These are phyloP conservation scores for Neoscytalidium dimidiatum DNA, from an alignment of 2,329 filamentous ascomycete genomes.

Conservation along the genomic window DNA sequence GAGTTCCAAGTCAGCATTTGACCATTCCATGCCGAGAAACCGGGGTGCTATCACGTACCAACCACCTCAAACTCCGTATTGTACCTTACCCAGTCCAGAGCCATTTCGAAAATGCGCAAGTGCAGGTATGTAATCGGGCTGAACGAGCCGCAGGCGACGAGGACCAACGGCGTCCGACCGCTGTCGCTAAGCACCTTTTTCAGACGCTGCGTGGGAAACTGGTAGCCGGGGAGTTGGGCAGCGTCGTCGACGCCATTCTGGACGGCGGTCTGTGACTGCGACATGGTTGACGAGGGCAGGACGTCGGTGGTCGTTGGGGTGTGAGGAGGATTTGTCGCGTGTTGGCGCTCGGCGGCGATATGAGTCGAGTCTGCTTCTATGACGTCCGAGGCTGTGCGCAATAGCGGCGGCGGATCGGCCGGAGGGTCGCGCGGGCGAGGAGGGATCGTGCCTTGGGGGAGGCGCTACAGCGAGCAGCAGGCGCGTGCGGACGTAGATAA, in stretches of 20 bases:
- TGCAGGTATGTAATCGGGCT: slow-evolving; percentile 76
- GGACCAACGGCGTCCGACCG: slow-evolving; percentile 59
- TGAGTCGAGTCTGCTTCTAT: slow-evolving; percentile 17
- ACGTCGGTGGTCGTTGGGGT: neutral
- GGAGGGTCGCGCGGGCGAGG: slow-evolving; percentile 2
- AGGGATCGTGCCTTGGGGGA: neutral
- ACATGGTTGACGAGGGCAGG: neutral
- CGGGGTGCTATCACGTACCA: slow-evolving; percentile 64
- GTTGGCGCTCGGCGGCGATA: slow-evolving; percentile 7
- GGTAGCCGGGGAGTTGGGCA: slow-evolving; percentile 52
- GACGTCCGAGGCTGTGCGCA: slow-evolving; percentile 19
- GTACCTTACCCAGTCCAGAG: slow-evolving; percentile 74
- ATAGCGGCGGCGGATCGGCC: slow-evolving; percentile 18
- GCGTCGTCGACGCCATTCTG: slow-evolving; percentile 30
- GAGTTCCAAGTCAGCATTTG: neutral
- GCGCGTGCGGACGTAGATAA: neutral
- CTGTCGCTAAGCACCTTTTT: slow-evolving; percentile 58
- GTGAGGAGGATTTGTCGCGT: neutral
- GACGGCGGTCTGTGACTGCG: slow-evolving; percentile 19
- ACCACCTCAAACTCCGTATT: slow-evolving; percentile 76
- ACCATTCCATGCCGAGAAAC: neutral
- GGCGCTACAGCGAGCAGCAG: neutral
- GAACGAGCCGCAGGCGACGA: slow-evolving; percentile 71
- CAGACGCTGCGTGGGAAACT: slow-evolving; percentile 63
- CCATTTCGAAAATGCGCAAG: slow-evolving; percentile 87